Evolutionary conservation across 208 protist genomes (phyloP), one percentile per base, ranked within the genome.

Genomic region (Angomonas desouzai): DNA sequence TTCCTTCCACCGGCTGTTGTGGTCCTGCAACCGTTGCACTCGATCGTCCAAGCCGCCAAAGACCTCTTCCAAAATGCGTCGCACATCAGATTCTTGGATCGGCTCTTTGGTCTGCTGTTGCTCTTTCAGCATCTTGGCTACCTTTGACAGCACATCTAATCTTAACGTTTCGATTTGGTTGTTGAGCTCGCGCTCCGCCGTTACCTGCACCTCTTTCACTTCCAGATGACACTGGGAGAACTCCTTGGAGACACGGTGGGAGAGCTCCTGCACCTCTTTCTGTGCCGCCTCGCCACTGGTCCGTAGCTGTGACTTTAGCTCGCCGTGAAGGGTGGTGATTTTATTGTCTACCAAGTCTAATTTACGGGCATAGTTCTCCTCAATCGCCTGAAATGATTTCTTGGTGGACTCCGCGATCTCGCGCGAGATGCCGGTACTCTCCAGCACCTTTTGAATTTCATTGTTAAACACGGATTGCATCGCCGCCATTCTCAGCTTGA

Each of bases 401-500:
- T 72, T 70, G 51, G 74, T 48, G 13, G 56, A 49, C 48, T 56
- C 65, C 28, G 40, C 45, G 0, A 77, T 70, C 48, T 87, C 83
- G 22, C 74, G 66, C 23, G 78, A 61, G 18, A 77, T 53, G 16
- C 79, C 79, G 30, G 64, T 70, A 16, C 48, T 60, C 51, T 80
- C 67, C 64, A 87, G 63, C 48, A 81, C 79, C 10, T 76, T 70
- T 47, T 81, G 83, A 16, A 87, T 51, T 48, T 89, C 81, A 0
- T 68, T 55, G 47, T 77, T 76, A 33, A 82, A 73, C 49, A 74
- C 78, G 1, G 65, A 71, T 58, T 91, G 72, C 55, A 83, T 28
- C 4, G 76, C 76, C 18, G 69, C 57, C 57, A 92, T 53, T 2
- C 80, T 81, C 43, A 85, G 55, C 40, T 77, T 73, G 45, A 94